Evolutionary conservation across 305 asterid genomes (phyloP).

Genomic region (Striga hermonthica): DNA sequence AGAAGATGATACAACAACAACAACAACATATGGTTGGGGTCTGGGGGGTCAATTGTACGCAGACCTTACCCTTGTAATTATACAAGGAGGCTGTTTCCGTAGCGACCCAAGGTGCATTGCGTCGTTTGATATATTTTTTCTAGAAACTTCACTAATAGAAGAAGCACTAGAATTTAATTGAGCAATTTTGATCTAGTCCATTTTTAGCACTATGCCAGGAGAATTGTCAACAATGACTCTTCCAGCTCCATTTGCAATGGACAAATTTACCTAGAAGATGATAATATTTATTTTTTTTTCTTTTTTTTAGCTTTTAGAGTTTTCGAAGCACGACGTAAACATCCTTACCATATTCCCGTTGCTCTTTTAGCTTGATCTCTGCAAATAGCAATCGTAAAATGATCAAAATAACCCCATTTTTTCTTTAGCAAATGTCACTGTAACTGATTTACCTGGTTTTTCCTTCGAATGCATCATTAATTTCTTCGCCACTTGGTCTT

Average conservation of each 20-base stretch:
- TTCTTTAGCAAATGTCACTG: neutral
- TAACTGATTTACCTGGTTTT: constrained; percentile 54
- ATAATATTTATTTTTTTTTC: neutral
- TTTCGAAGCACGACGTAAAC: neutral
- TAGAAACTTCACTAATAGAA: no score
- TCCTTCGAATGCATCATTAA: constrained; percentile 81
- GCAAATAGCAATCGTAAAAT: constrained; percentile 33
- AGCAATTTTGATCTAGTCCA: no score
- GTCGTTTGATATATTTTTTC: no score
- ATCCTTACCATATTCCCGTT: constrained; percentile 74
- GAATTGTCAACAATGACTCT: no score
- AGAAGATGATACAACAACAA: neutral
- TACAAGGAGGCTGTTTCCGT: no score
- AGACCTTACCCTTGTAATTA: no score
- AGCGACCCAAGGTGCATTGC: no score
- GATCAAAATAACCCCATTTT: constrained; percentile 22
- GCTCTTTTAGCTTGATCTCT: constrained; percentile 56
- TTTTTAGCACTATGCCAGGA: no score
- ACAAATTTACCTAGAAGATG: neutral
- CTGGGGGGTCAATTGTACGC: no score
- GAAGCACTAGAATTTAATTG: no score
- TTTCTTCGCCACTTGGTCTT: constrained; percentile 76
- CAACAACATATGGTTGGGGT: no score
- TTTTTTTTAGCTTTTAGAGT: neutral
- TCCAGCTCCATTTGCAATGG: no score